Percentiles rank a stretch among this genome's conserved stretches.
phyloP scores from a whole-genome alignment of 73 alveolate species.

The Blepharisma stoltei region DNA sequence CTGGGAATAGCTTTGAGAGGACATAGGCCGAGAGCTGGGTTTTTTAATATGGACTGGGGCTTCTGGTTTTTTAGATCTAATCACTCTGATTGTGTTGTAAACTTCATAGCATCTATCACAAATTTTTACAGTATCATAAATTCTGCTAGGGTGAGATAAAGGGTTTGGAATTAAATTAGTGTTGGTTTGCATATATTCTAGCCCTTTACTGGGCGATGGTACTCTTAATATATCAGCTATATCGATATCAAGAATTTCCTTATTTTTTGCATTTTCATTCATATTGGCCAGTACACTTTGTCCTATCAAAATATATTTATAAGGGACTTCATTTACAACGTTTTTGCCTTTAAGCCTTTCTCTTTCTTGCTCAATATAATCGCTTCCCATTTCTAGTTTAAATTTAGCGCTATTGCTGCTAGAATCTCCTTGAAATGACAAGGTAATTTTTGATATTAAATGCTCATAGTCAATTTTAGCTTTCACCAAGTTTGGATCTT shows the following conservation, averaged over 20 bases:
- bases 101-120: slow-evolving; percentile 27
- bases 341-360: not conserved
- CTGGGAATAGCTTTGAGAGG: too few species aligned
- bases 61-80: not conserved
- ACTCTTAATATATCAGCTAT: not conserved
- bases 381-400: slow-evolving; percentile 8
- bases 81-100: not conserved
- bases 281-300: not conserved
- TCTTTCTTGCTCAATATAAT: not conserved
- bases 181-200: not conserved
- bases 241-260: not conserved
- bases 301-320: slow-evolving; percentile 16
- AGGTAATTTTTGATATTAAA: slow-evolving; percentile 15
- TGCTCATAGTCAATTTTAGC: not conserved
- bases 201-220: too few species aligned
- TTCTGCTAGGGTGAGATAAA: not conserved
- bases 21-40: too few species aligned
- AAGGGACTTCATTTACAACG: slow-evolving; percentile 1
- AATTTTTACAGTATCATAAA: slow-evolving; percentile 9
- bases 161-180: not conserved
- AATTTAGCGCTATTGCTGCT: not conserved
- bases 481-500: not conserved
- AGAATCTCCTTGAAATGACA: not conserved
- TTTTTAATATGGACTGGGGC: too few species aligned
- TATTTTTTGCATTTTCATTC: not conserved